Evolutionary conservation across 2,329 filamentous ascomycete species (phyloP).

Genomic region (Fusarium virguliforme): DNA sequence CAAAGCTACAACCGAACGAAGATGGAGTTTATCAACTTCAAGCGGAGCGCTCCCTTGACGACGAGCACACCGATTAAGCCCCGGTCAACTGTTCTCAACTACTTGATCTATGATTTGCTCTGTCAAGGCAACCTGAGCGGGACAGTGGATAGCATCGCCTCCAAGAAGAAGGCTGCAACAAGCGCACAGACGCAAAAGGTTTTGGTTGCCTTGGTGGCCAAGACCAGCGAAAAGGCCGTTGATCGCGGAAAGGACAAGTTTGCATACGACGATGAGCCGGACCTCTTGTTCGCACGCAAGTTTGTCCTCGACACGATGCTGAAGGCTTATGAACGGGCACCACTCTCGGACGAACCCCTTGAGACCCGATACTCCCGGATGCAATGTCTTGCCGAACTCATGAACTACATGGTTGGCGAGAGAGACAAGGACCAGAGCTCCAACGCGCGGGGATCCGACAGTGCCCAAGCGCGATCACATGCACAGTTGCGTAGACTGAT

Average conservation of each 20-base stretch:
- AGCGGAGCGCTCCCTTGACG: slow-evolving; percentile 87
- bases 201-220: slow-evolving; percentile 87
- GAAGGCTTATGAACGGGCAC: slow-evolving; percentile 92
- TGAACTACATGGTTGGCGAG: slow-evolving; percentile 91
- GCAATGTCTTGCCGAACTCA: slow-evolving; percentile 89
- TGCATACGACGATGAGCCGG: slow-evolving; percentile 82
- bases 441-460: slow-evolving; percentile 59
- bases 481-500: slow-evolving; percentile 92
- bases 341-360: slow-evolving; percentile 81
- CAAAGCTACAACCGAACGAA: slow-evolving; percentile 95
- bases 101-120: slow-evolving; percentile 86
- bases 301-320: slow-evolving; percentile 96
- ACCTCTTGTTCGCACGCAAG: slow-evolving; percentile 91
- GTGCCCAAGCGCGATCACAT: slow-evolving; percentile 72
- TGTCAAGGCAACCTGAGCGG: slow-evolving; percentile 74
- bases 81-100: slow-evolving; percentile 92
- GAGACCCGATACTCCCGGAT: slow-evolving; percentile 91
- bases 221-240: slow-evolving; percentile 83
- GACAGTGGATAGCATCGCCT: slow-evolving; percentile 80
- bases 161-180: slow-evolving; percentile 89
- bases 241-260: slow-evolving; percentile 72
- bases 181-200: slow-evolving; percentile 89
- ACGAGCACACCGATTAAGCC: slow-evolving; percentile 94
- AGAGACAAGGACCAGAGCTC: slow-evolving; percentile 75
- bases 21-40: slow-evolving; percentile 99